Evolutionary conservation across 2,329 filamentous ascomycete genomes (phyloP), one percentile per base, ranked within the genome.

Genomic region (Colletotrichum lini): DNA sequence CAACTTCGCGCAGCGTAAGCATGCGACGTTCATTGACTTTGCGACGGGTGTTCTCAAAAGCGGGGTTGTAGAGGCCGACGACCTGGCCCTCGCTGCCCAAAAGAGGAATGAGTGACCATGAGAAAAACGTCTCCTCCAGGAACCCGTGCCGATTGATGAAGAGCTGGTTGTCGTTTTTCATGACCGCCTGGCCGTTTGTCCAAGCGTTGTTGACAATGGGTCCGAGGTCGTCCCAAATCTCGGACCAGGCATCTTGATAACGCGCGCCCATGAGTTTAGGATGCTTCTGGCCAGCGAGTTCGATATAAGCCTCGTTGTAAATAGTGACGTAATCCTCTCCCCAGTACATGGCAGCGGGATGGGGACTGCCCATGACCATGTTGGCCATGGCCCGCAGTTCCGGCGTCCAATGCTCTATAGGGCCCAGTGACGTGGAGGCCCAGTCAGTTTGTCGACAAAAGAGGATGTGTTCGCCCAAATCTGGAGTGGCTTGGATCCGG

Each of bases 131-230:
- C 78, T 96, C 94, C 79, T 97, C 93, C 1, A 94, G 81, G 72
- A 89, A 94, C 1, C 90, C 89, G 73, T 90, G 89, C 9, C 94
- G 89, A 57, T 87, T 85, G 42, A 96, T 87, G 76, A 95, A 94
- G 1, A 96, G 84, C 67, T 90, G 90, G 73, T 96, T 93, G 75
- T 96, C 94, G 74, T 95, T 91, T 79, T 95, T 96, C 92, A 95
- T 94, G 0, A 91, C 94, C 0, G 93, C 92, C 81, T 95, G 91
- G 0, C 93, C 94, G 5, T 90, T 92, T 49, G 88, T 81, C 79
- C 87, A 89, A 0, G 93, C 94, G 72, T 85, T 90, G 21, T 87
- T 84, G 73, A 96, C 93, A 0, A 93, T 87, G 2, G 90, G 90
- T 73, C 90, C 87, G 13, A 96, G 86, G 6, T 91, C 89, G 26